Evolutionary conservation across 768 basidiomycete genomes (phyloP).

Genomic region (Serendipita vermifera): DNA sequence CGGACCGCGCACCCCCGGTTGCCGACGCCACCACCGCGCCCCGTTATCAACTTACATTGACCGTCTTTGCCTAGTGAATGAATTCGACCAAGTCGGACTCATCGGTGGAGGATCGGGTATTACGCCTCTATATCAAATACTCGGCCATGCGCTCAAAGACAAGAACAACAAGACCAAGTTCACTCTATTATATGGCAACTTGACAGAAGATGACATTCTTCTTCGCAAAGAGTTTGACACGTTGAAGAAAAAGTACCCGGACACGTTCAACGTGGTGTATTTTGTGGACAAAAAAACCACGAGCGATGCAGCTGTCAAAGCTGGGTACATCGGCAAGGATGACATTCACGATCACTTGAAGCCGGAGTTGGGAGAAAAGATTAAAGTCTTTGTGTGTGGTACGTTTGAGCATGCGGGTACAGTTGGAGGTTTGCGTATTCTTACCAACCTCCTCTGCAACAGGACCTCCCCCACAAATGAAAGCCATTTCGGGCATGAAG

Average conservation of each 20-base stretch:
- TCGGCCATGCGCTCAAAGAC: conserved; percentile 60
- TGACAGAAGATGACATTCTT: conserved; percentile 81
- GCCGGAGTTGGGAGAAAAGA: conserved; percentile 52
- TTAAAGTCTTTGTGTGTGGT: conserved; percentile 87
- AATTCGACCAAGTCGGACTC: conserved; percentile 73
- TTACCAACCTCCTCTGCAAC: conserved; percentile 3
- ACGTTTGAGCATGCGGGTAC: conserved; percentile 19
- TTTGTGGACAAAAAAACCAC: conserved; percentile 52
- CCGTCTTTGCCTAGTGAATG: conserved; percentile 42
- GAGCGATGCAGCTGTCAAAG: conserved; percentile 32
- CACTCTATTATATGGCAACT: conserved; percentile 83
- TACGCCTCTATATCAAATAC: conserved; percentile 72
- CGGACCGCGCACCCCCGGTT: conserved; percentile 14
- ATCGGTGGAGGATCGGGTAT: conserved; percentile 94
- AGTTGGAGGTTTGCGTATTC: neutral
- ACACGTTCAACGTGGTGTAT: conserved; percentile 72
- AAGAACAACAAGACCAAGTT: conserved; percentile 84
- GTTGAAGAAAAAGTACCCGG: conserved; percentile 53
- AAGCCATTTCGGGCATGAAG: conserved; percentile 80
- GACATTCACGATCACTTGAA: conserved; percentile 61
- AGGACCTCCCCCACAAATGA: conserved; percentile 84
- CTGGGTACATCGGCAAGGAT: conserved; percentile 62
- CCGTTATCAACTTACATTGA: conserved; percentile 1
- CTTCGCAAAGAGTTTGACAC: conserved; percentile 64
- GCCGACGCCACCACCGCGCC: neutral